phyloP scores from a whole-genome alignment of 192 early-diverging fungal genomes.

The Backusella australiensis region DNA sequence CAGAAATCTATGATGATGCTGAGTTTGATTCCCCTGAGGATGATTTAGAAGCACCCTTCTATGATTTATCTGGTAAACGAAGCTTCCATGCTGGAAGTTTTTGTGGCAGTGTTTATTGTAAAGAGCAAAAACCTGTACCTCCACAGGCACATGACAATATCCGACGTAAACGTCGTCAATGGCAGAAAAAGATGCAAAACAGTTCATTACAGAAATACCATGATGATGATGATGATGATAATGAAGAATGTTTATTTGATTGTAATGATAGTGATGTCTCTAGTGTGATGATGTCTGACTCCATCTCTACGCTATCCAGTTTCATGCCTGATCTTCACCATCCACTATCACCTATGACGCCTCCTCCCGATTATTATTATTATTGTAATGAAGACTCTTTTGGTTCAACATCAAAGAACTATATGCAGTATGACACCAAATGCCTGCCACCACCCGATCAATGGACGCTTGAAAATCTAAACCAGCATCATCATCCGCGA shows the following conservation, averaged over 20 bases:
- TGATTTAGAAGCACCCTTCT: not conserved
- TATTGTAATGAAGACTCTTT: not conserved
- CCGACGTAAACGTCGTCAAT: constrained; percentile 3
- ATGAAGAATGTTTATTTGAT: not conserved
- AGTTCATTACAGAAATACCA: not conserved
- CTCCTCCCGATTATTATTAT: not conserved
- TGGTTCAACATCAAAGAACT: not conserved
- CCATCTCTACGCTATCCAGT: not conserved
- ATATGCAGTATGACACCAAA: not conserved
- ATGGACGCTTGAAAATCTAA: constrained; percentile 1
- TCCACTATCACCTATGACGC: constrained; percentile 4
- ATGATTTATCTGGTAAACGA: constrained; percentile 11
- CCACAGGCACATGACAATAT: constrained; percentile 1
- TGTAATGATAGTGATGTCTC: not conserved
- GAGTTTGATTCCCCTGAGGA: not conserved
- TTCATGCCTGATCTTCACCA: not conserved
- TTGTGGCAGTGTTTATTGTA: constrained; percentile 5
- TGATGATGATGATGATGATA: not conserved
- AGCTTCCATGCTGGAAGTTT: constrained; percentile 7
- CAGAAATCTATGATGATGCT: not conserved
- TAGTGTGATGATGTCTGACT: not conserved
- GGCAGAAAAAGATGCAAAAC: not conserved
- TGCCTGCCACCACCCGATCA: not conserved
- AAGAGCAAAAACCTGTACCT: not conserved
- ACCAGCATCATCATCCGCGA: not conserved